phyloP scores from a whole-genome alignment of 1,139 yeast species.

The Saccharomyces hybrid region DNA sequence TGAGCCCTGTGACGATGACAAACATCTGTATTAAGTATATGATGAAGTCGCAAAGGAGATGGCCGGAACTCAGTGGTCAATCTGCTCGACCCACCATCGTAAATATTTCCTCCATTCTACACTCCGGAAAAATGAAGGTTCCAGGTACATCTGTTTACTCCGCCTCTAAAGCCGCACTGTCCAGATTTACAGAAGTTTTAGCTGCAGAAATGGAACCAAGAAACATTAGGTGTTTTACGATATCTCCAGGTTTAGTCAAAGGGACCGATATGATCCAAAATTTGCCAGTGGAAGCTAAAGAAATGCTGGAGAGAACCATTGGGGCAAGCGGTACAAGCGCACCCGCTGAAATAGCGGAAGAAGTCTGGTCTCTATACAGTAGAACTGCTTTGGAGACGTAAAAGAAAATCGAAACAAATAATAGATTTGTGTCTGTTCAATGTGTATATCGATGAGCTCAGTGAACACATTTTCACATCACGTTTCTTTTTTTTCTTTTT shows the following conservation, averaged over 20 bases:
- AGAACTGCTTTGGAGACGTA: background rate
- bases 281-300: conserved; percentile 11
- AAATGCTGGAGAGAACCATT: conserved; percentile 5
- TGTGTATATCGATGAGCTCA: background rate
- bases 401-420: background rate
- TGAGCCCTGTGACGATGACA: conserved; percentile 56
- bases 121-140: conserved; percentile 13
- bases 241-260: conserved; percentile 64
- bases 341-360: background rate
- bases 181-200: conserved; percentile 57
- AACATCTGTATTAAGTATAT: conserved; percentile 43
- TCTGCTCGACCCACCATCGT: conserved; percentile 37
- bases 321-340: background rate
- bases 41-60: conserved; percentile 34
- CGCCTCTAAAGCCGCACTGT: conserved; percentile 72
- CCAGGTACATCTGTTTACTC: conserved; percentile 72
- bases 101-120: conserved; percentile 70
- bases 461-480: background rate
- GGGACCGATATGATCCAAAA: conserved; percentile 64
- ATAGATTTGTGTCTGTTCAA: background rate
- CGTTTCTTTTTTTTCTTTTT: background rate
- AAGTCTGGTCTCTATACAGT: background rate
- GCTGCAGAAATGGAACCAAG: conserved; percentile 52
- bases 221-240: conserved; percentile 51
- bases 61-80: background rate